A percentile compares a stretch with the other conserved stretches of the same genome.
phyloP scores from a whole-genome alignment of 805 yeast genomes.

The Yarrowia osloensis region DNA sequence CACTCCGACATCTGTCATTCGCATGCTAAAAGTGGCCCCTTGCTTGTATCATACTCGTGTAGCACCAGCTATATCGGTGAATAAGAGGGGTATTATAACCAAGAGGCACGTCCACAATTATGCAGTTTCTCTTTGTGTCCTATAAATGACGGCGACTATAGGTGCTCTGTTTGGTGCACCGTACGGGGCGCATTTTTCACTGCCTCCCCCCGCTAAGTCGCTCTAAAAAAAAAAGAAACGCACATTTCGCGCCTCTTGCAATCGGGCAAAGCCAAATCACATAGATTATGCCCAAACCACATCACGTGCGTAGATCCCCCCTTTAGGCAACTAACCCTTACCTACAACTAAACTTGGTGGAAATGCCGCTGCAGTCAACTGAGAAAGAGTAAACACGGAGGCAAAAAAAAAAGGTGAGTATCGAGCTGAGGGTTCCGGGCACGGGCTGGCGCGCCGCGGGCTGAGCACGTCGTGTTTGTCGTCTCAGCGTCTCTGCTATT shows the following conservation, averaged over 20 bases:
- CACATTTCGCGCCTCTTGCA: background rate
- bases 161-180: too few relatives aligned
- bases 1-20: background rate
- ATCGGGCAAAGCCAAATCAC: background rate
- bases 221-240: background rate
- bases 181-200: too few relatives aligned
- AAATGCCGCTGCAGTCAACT: slow-evolving; percentile 26
- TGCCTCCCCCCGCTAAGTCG: too few relatives aligned
- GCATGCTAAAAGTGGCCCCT: background rate
- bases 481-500: background rate
- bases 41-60: background rate
- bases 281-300: slow-evolving; percentile 18
- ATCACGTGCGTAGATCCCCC: slow-evolving; percentile 23
- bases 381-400: slow-evolving; percentile 29
- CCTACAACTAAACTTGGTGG: slow-evolving; percentile 7
- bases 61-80: background rate
- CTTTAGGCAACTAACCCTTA: slow-evolving; percentile 4
- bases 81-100: background rate
- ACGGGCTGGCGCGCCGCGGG: background rate
- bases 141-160: too few relatives aligned
- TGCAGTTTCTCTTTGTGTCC: too few relatives aligned
- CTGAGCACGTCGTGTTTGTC: background rate
- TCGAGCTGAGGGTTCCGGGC: background rate
- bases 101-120: too few relatives aligned
- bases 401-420: slow-evolving; percentile 24